phyloP scores from a whole-genome alignment of 2,329 filamentous ascomycete genomes.

The Pseudocercospora vitis region DNA sequence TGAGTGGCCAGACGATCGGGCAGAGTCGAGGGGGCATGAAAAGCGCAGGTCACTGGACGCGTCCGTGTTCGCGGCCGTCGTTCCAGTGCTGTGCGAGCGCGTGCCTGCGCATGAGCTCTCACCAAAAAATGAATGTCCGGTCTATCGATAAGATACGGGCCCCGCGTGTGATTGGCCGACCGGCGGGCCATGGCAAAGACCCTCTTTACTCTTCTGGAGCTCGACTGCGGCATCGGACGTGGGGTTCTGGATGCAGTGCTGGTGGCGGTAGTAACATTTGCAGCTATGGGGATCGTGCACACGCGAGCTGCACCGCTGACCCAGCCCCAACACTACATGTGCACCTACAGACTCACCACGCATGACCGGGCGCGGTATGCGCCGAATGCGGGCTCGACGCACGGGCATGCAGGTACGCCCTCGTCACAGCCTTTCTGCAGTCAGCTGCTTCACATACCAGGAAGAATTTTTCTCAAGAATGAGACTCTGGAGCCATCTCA shows the following conservation, averaged over 20 bases:
- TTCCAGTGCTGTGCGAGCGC: background rate
- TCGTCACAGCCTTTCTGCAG: background rate
- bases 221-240: no score
- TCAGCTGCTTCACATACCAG: background rate
- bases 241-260: no score
- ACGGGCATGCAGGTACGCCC: background rate
- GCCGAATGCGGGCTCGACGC: background rate
- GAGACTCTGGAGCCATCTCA: background rate
- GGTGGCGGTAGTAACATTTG: no score
- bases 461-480: background rate
- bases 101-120: background rate
- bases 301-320: background rate
- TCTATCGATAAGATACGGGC: background rate
- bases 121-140: constrained; percentile 2
- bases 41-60: background rate
- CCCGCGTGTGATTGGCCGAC: background rate
- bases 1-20: background rate
- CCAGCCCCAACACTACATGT: no score
- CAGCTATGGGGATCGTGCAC: background rate
- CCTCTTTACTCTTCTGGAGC: no score
- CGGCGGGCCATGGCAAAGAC: no score
- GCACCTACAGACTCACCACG: no score
- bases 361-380: background rate
- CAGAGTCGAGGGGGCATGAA: no score
- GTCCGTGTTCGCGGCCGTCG: background rate